Conservation (phyloP, 1,284 basidiomycete species). For the Pyrrhoderma lamaoense region DNA sequence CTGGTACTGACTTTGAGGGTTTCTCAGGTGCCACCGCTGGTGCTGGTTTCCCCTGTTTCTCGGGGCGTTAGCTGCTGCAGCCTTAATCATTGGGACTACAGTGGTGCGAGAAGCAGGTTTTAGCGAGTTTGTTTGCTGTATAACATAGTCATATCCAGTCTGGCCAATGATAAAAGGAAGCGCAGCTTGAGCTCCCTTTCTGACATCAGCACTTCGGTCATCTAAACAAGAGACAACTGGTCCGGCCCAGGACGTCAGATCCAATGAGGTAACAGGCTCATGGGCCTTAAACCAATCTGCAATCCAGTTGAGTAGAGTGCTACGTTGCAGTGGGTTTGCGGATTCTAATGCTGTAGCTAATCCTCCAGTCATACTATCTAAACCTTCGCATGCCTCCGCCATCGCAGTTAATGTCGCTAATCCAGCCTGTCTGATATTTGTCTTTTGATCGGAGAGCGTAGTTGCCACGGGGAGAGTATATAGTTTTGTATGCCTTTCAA, state of each 20-base stretch:
- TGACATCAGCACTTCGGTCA: slow-evolving; percentile 86
- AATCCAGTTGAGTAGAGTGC: slow-evolving; percentile 82
- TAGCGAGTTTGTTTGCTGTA: slow-evolving; percentile 79
- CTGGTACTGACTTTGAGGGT: background rate
- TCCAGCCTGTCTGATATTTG: slow-evolving; percentile 75
- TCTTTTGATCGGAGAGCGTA: slow-evolving; percentile 91
- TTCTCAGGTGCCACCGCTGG: slow-evolving; percentile 14
- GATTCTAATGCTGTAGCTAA: slow-evolving; percentile 79
- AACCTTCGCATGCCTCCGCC: slow-evolving; percentile 74
- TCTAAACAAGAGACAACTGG: slow-evolving; percentile 82
- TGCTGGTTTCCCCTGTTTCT: slow-evolving; percentile 21
- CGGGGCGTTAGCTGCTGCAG: slow-evolving; percentile 34
- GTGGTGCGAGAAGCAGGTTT: slow-evolving; percentile 89
- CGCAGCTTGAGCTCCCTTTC: slow-evolving; percentile 83
- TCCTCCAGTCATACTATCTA: slow-evolving; percentile 77
- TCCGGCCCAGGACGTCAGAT: slow-evolving; percentile 66
- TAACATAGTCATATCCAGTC: slow-evolving; percentile 79
- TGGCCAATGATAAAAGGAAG: slow-evolving; percentile 73
- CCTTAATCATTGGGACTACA: slow-evolving; percentile 84
- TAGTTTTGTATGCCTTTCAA: slow-evolving; percentile 82
- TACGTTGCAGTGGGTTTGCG: slow-evolving; percentile 84
- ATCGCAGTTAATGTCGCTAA: slow-evolving; percentile 78
- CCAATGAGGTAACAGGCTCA: slow-evolving; percentile 49
- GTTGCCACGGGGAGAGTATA: slow-evolving; percentile 75
- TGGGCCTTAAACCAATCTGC: slow-evolving; percentile 72